Evolutionary conservation across 169 alveolate genomes (phyloP).

Genomic region (Plasmodium knowlesi): DNA sequence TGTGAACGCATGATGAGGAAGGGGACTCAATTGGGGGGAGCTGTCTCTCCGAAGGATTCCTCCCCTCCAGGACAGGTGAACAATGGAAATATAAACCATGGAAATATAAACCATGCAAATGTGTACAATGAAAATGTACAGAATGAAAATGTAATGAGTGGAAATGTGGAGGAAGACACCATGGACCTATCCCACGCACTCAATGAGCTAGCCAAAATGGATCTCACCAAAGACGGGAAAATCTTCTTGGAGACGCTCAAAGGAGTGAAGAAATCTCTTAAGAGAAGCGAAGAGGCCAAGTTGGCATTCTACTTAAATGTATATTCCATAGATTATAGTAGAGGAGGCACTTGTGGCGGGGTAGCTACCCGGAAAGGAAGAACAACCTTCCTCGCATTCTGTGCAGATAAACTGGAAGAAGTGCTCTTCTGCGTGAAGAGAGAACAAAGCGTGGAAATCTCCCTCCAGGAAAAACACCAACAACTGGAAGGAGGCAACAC

Average conservation of each 20-base stretch:
- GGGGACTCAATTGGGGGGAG: not conserved
- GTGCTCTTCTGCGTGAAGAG: slow-evolving; percentile 1
- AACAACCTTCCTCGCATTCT: slow-evolving; percentile 8
- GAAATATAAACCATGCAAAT: no score
- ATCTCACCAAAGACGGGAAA: slow-evolving; percentile 7
- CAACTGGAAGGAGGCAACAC: not conserved
- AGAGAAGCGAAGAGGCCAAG: not conserved
- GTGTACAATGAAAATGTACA: no score
- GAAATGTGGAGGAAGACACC: not conserved
- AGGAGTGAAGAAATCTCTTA: not conserved
- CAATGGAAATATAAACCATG: not conserved
- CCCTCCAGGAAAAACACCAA: not conserved
- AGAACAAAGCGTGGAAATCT: not conserved
- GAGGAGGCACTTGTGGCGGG: not conserved
- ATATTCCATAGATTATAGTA: not conserved
- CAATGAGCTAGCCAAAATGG: slow-evolving; percentile 3
- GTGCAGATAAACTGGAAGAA: not conserved
- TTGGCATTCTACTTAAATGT: slow-evolving; percentile 1
- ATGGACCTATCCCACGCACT: not conserved
- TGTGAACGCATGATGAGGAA: not conserved
- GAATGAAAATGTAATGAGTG: no score
- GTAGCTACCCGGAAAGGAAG: not conserved
- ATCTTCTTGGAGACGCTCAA: not conserved
- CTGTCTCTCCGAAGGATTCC: not conserved
- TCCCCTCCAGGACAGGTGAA: not conserved